Evolutionary conservation across 2,329 filamentous ascomycete species (phyloP), one percentile per base, ranked within the genome.

Genomic region (Phyllosticta capitalensis): DNA sequence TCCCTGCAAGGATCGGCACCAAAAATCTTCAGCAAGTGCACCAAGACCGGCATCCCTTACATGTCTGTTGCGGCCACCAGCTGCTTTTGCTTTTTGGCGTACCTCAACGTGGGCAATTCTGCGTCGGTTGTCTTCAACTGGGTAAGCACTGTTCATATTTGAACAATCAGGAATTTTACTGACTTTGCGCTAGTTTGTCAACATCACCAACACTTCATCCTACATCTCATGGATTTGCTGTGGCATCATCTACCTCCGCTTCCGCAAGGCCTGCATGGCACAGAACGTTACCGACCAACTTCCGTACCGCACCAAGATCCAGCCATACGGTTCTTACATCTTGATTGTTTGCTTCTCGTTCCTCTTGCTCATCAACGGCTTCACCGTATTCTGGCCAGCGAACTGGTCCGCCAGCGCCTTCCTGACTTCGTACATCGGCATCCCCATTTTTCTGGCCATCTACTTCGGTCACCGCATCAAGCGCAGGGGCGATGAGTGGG

Each of bases 281-380:
- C 78, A 84, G 64, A 77, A 76, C 59, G 72, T 87, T 64, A 26
- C 33, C 22, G 74, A 74, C 56, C 48, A 56, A n/a, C 73, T 82
- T 5, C 81, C 83, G 0, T 86, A 83, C 65, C 71, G 71, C 26
- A 81, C 78, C n/a, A 67, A 67, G 21, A 64, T 84, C 5, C 83
- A 85, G 65, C 83, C 88, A 0, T 90, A 86, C 67, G 83, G 83
- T 1, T 81, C 86, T 0, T 89, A 79, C 66, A 72, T 81, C 58
- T 78, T 80, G 9, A 78, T 90, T 1, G 68, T 80, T 17, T 68
- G 83, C 22, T 80, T 90, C 57, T 68, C 71, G 2, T 72, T 89
- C 24, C 76, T 92, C n/a, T 82, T 80, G 1, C 72, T 92, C 2
- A 85, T 89, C 65, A 90, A 90, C 66, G 89, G 88, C 1, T 92